These are phyloP conservation scores for Parachaetomium inaequale DNA, from an alignment of 495 filamentous ascomycete species.

Conservation along the genomic window DNA sequence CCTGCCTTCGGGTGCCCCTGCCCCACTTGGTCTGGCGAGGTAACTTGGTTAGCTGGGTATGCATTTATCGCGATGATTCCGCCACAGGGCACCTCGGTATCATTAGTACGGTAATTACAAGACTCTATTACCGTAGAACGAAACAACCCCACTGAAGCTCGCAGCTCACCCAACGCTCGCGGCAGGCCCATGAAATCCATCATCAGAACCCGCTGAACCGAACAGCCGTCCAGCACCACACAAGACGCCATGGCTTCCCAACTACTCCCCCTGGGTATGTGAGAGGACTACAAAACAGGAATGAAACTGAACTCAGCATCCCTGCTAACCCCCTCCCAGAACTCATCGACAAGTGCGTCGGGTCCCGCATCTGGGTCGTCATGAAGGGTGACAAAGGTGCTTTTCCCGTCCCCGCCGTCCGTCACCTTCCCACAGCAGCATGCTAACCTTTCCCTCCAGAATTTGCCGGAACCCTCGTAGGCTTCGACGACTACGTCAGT, in stretches of 20 bases:
- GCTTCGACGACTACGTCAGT: slow-evolving; percentile 99
- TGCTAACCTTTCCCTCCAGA: slow-evolving; percentile 50
- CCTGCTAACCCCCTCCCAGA: slow-evolving; percentile 50
- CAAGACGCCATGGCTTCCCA: slow-evolving; percentile 66
- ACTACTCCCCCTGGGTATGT: slow-evolving; percentile 69
- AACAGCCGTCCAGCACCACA: not conserved
- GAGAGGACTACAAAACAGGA: not conserved
- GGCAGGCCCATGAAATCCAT: slow-evolving; percentile 3
- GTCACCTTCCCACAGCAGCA: too few species aligned
- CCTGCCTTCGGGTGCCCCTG: not conserved
- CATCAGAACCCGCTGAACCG: slow-evolving; percentile 1
- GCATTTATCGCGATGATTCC: not conserved
- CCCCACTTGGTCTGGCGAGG: not conserved
- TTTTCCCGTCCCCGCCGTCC: not conserved
- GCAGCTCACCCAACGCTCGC: not conserved
- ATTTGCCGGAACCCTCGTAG: slow-evolving; percentile 87
- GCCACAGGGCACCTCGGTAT: not conserved
- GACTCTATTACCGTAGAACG: not conserved
- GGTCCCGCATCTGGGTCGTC: slow-evolving; percentile 95
- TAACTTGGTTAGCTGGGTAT: not conserved
- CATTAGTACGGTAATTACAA: not conserved
- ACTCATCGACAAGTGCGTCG: slow-evolving; percentile 97
- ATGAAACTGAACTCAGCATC: not conserved
- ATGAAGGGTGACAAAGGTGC: slow-evolving; percentile 98
- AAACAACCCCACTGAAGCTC: not conserved